These are phyloP conservation scores for Syzygium aqueum DNA, from an alignment of 345 rosid genomes.

Conservation along the genomic window DNA sequence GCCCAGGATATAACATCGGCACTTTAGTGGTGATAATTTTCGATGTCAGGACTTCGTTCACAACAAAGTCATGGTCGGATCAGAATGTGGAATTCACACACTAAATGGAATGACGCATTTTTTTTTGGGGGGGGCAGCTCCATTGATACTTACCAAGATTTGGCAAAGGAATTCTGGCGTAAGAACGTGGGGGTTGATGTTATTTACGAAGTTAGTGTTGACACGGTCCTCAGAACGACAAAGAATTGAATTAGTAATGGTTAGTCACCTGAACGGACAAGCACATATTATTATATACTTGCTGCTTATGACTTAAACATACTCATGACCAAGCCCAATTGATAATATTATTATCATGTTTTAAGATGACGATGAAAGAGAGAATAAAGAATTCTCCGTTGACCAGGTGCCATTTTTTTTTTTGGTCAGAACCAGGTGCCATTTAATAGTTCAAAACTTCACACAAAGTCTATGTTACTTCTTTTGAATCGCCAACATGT, in stretches of 20 bases:
- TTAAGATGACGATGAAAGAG: neutral
- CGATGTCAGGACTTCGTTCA: neutral
- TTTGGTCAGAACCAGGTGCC: neutral
- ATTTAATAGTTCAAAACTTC: neutral
- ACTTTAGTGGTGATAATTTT: neutral
- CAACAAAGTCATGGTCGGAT: neutral
- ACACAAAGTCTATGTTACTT: neutral
- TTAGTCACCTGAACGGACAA: neutral
- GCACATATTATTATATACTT: neutral
- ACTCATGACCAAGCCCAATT: neutral
- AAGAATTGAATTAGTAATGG: neutral
- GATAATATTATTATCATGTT: neutral
- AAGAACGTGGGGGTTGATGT: neutral
- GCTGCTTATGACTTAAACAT: neutral
- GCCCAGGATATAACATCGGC: neutral
- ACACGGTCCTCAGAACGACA: neutral
- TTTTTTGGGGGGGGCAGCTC: neutral
- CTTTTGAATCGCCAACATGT: neutral
- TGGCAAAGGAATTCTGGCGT: neutral
- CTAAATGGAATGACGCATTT: neutral
- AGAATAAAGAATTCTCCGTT: neutral
- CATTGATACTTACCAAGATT: neutral
- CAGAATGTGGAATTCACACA: neutral
- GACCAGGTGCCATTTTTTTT: neutral
- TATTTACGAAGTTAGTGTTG: neutral